phyloP scores from a whole-genome alignment of 2,329 filamentous ascomycete genomes.

The Parasarocladium wereldwijsianum region DNA sequence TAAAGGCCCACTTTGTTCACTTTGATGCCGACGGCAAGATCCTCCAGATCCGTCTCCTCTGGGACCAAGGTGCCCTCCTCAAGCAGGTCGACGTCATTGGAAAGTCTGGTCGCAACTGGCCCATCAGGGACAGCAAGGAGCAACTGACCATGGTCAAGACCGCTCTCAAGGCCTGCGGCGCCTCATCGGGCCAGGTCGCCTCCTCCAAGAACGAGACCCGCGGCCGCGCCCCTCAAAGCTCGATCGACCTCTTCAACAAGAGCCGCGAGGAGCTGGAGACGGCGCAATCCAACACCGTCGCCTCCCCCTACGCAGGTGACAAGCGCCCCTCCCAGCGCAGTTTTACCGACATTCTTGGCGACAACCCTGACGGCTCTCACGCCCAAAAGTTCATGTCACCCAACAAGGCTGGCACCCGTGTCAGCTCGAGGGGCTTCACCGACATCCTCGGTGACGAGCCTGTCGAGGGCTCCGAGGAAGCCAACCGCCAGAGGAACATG shows the following conservation, averaged over 20 bases:
- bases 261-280: slow-evolving; percentile 44
- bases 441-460: slow-evolving; percentile 54
- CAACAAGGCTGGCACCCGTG: slow-evolving; percentile 16
- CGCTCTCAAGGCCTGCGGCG: slow-evolving; percentile 36
- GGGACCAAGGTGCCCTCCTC: slow-evolving; percentile 88
- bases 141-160: slow-evolving; percentile 63
- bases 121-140: slow-evolving; percentile 74
- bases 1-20: slow-evolving; percentile 78
- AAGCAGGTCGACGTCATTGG: slow-evolving; percentile 93
- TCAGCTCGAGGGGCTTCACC: slow-evolving; percentile 49
- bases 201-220: slow-evolving; percentile 19
- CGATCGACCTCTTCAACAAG: slow-evolving; percentile 59
- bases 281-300: slow-evolving; percentile 27
- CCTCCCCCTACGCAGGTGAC: slow-evolving; percentile 46
- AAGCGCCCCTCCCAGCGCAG: slow-evolving; percentile 49
- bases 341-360: slow-evolving; percentile 56
- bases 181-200: slow-evolving; percentile 9
- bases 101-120: slow-evolving; percentile 82
- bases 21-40: slow-evolving; percentile 72
- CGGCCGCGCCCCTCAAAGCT: slow-evolving; percentile 45
- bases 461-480: slow-evolving; percentile 24
- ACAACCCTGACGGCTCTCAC: slow-evolving; percentile 23
- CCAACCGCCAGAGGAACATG: slow-evolving; percentile 33
- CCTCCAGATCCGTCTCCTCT: slow-evolving; percentile 72
- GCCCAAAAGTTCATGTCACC: slow-evolving; percentile 32